Evolutionary conservation across 2,329 filamentous ascomycete genomes (phyloP), one percentile per base, ranked within the genome.

Genomic region (Hymenoscyphus linearis): DNA sequence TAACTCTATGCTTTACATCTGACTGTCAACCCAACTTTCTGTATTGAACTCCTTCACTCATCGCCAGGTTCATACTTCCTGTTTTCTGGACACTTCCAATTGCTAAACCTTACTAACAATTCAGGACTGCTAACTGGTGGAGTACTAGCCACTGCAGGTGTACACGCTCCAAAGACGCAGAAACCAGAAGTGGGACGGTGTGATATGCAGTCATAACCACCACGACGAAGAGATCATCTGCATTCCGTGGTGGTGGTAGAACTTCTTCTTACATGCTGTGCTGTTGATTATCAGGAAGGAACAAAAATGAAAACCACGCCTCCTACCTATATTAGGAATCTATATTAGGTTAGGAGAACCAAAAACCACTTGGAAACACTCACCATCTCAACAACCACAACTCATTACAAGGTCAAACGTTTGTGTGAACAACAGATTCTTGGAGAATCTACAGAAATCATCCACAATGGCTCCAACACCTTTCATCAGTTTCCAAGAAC

Each of bases 401-500:
- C 31, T 31, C 31, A 7, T 31, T 31, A 31, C 31, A 5, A 31
- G 4, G 3, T 31, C 10, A 2, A 31, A n/a, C n/a, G 6, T 31
- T 31, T 2, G 31, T 31, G 6, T 5, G 31, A 31, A 31, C n/a
- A 18, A 22, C 10, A 22, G n/a, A 10, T 22, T 18, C n/a, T 47
- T 47, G 7, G 10, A 47, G 18, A 31, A 18, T 36, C 18, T 25
- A 44, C 25, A n/a, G 2, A 47, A 47, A 47, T 16, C 40, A 47
- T 47, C n/a, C 18, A 67, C 22, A 26, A 72, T 70, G 69, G 55
- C 64, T 18, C 67, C 63, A 36, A 71, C 69, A 16, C 71, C 71
- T 7, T 71, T 71, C 58, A 69, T 72, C 25, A 59, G 63, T 13
- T 70, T 72, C 27, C 65, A 70, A 40, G 65, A 61, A 69, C 83